A percentile compares a stretch with the other conserved stretches of the same genome.
Evolutionary conservation across 1,139 yeast genomes (phyloP).

Genomic region (Scheffersomyces stambukii): DNA sequence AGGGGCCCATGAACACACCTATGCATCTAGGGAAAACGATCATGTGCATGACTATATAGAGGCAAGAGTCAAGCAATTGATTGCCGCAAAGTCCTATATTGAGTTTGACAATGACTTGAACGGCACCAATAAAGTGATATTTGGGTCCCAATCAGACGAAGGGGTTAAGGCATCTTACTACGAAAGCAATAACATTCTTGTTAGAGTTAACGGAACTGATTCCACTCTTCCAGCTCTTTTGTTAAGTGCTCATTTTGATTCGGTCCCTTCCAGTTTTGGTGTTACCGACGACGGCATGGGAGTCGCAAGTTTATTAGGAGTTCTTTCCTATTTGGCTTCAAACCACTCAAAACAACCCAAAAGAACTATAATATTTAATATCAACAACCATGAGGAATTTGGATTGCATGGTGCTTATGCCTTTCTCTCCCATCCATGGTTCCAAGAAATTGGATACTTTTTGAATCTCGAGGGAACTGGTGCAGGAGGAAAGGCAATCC

Average conservation of each 20-base stretch:
- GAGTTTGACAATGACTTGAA: constrained; percentile 52
- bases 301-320: constrained; percentile 75
- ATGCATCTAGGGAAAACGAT: constrained; percentile 72
- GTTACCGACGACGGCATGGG: constrained; percentile 95
- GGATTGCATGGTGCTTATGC: constrained; percentile 82
- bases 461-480: constrained; percentile 95
- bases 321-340: constrained; percentile 48
- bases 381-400: constrained; percentile 88
- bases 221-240: constrained; percentile 59
- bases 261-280: constrained; percentile 85
- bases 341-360: constrained; percentile 51
- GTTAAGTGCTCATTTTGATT: constrained; percentile 83
- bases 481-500: constrained; percentile 82
- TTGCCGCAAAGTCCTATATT: constrained; percentile 26
- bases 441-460: constrained; percentile 56
- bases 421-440: constrained; percentile 75
- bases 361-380: constrained; percentile 74
- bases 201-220: constrained; percentile 62
- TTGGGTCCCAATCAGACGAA: constrained; percentile 19
- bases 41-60: constrained; percentile 66
- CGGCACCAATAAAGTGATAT: constrained; percentile 38
- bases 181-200: constrained; percentile 77
- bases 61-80: constrained; percentile 32
- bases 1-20: constrained; percentile 68
- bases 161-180: constrained; percentile 47